These are phyloP conservation scores for Diddensiella transvaalensis DNA, from an alignment of 805 yeast species.

Conservation along the genomic window DNA sequence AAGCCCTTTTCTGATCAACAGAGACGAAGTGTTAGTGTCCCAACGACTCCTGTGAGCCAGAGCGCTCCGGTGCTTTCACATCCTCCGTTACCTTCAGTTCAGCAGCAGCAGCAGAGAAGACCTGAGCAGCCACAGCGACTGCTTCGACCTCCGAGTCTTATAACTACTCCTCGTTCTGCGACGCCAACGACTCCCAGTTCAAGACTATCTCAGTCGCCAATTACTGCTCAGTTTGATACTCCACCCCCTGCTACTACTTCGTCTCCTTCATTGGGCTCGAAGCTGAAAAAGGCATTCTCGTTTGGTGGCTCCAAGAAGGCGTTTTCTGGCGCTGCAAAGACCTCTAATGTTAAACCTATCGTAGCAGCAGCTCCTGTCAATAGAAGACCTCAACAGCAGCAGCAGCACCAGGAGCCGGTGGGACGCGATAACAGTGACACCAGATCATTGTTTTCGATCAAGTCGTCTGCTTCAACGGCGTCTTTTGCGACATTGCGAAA, in stretches of 20 bases:
- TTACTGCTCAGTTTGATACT: not conserved
- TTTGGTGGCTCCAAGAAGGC: constrained; percentile 14
- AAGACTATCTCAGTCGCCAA: not conserved
- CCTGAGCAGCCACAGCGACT: not conserved
- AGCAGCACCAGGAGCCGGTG: no score
- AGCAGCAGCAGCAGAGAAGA: not conserved
- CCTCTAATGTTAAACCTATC: not conserved
- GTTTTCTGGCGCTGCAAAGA: constrained; percentile 9
- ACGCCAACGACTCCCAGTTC: not conserved
- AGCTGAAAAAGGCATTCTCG: constrained; percentile 22
- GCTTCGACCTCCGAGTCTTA: not conserved
- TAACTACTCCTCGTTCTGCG: not conserved
- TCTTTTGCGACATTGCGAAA: constrained; percentile 26
- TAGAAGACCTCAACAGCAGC: not conserved
- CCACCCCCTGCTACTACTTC: not conserved
- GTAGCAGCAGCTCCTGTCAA: not conserved
- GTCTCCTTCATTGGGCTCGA: constrained; percentile 14
- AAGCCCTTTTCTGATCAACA: not conserved
- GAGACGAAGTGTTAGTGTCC: constrained; percentile 1
- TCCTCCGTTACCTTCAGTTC: not conserved
- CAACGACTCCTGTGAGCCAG: not conserved
- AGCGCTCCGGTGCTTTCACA: not conserved
- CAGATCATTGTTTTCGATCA: constrained; percentile 25
- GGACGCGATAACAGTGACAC: constrained; percentile 19
- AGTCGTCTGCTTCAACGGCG: constrained; percentile 27